phyloP scores from a whole-genome alignment of 176 grass and related monocot species.

The Hordeum marinum region DNA sequence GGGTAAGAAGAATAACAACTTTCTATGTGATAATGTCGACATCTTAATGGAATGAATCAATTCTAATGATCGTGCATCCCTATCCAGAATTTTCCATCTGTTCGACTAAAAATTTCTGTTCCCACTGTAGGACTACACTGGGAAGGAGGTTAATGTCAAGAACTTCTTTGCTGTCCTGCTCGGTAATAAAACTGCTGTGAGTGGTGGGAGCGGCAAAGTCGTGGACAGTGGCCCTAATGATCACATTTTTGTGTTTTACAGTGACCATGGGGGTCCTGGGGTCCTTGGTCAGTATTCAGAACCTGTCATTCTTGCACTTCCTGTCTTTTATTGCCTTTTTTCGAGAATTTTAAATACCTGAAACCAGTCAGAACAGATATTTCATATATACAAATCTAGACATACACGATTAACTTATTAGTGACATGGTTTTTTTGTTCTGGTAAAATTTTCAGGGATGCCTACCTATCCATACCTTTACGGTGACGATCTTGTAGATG shows the following conservation, averaged over 20 bases:
- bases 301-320: conserved; percentile 1
- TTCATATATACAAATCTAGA: background rate
- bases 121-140: conserved; percentile 78
- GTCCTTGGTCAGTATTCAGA: conserved; percentile 74
- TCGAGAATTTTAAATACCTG: background rate
- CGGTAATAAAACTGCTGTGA: conserved; percentile 75
- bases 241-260: conserved; percentile 95
- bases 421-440: conserved; percentile 1
- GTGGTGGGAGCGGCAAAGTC: conserved; percentile 90
- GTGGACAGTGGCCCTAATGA: conserved; percentile 88
- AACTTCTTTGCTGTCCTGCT: conserved; percentile 93
- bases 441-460: conserved; percentile 60
- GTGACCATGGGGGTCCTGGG: conserved; percentile 90
- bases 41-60: conserved; percentile 15
- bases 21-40: background rate
- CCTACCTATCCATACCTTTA: conserved; percentile 95
- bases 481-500: conserved; percentile 67
- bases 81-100: background rate
- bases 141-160: conserved; percentile 64
- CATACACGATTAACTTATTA: background rate
- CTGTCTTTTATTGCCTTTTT: background rate
- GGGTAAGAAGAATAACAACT: background rate
- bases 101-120: background rate
- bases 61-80: background rate
- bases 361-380: conserved; percentile 3